Conservation (phyloP, 1,139 yeast genomes). For the Diutina rugosa region DNA sequence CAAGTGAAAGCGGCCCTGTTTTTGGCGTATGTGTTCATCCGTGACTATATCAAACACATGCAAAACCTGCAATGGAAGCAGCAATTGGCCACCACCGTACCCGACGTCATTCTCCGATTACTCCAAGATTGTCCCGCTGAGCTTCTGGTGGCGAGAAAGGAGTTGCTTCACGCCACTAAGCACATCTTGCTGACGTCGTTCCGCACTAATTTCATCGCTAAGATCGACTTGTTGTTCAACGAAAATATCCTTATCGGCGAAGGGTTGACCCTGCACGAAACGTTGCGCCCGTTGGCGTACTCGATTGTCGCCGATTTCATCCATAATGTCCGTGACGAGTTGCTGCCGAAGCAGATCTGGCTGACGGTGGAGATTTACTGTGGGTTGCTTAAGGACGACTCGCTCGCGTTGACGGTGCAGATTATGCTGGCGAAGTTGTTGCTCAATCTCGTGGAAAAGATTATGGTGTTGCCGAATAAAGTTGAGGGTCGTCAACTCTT, state of each 20-base stretch:
- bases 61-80: slow-evolving; percentile 34
- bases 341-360: slow-evolving; percentile 78
- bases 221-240: slow-evolving; percentile 73
- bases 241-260: slow-evolving; percentile 84
- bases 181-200: slow-evolving; percentile 88
- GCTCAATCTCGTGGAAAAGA: slow-evolving; percentile 77
- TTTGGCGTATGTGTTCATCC: slow-evolving; percentile 78
- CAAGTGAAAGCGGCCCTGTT: slow-evolving; percentile 97
- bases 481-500: slow-evolving; percentile 77
- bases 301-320: slow-evolving; percentile 94
- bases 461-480: slow-evolving; percentile 71
- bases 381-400: slow-evolving; percentile 64
- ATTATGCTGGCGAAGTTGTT: slow-evolving; percentile 93
- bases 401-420: slow-evolving; percentile 83
- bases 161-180: slow-evolving; percentile 84
- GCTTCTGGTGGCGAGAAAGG: slow-evolving; percentile 83
- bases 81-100: slow-evolving; percentile 42
- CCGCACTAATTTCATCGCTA: slow-evolving; percentile 70
- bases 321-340: slow-evolving; percentile 79
- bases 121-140: slow-evolving; percentile 97
- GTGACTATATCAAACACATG: slow-evolving; percentile 62
- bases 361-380: slow-evolving; percentile 80
- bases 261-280: slow-evolving; percentile 84
- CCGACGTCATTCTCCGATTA: slow-evolving; percentile 74
- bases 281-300: slow-evolving; percentile 81